Evolutionary conservation across 371 early-diverging fungal genomes (phyloP).

Genomic region (Mortierella sp.): DNA sequence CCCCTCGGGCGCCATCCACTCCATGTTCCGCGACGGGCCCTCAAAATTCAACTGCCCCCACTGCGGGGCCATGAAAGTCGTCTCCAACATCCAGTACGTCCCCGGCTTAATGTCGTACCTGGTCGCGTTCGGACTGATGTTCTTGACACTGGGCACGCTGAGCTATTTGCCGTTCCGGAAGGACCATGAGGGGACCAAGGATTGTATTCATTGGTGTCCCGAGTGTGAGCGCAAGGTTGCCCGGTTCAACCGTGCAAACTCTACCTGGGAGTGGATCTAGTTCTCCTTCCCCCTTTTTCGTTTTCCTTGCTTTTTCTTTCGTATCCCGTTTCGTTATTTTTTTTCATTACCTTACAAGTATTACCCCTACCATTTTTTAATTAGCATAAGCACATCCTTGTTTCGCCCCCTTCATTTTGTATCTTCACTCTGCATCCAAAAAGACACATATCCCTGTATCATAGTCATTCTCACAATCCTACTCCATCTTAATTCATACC

Average conservation of each 20-base stretch:
- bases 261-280: conserved; percentile 52
- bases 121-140: conserved; percentile 49
- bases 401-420: background rate
- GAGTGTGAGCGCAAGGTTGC: conserved; percentile 33
- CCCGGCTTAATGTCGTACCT: conserved; percentile 54
- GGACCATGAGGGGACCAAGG: conserved; percentile 52
- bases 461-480: too few species aligned
- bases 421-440: background rate
- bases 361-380: background rate
- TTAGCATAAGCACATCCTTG: background rate
- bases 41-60: conserved; percentile 54
- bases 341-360: background rate
- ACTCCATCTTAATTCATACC: too few species aligned
- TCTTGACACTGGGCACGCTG: conserved; percentile 45
- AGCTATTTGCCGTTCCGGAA: conserved; percentile 46
- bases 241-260: conserved; percentile 39
- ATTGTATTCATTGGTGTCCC: conserved; percentile 56
- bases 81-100: conserved; percentile 38
- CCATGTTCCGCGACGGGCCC: conserved; percentile 44
- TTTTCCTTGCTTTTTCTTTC: background rate
- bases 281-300: background rate
- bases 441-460: too few species aligned
- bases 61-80: conserved; percentile 47
- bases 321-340: background rate
- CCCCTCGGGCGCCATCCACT: conserved; percentile 49